These are phyloP conservation scores for Aspergillus nidulans DNA, from an alignment of 495 filamentous ascomycete species.

Conservation along the genomic window DNA sequence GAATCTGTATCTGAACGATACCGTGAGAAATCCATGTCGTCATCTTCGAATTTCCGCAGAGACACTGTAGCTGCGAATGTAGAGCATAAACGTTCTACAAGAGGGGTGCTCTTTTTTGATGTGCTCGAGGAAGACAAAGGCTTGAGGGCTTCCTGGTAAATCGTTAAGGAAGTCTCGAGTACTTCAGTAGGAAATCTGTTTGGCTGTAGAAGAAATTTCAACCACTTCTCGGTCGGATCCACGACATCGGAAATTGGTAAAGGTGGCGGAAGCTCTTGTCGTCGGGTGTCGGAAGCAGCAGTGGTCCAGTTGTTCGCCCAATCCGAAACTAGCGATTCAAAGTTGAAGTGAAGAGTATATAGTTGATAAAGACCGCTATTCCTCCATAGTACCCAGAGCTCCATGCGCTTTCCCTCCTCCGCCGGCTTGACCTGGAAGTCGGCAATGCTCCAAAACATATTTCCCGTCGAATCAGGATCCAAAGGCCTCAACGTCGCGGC, in stretches of 20 bases:
- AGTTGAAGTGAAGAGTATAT: conserved; percentile 57
- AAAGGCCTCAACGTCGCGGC: conserved; percentile 59
- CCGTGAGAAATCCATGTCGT: conserved; percentile 66
- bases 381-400: conserved; percentile 86
- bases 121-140: conserved; percentile 31
- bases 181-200: conserved; percentile 70
- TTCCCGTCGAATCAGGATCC: conserved; percentile 61
- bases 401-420: conserved; percentile 48
- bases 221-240: conserved; percentile 48
- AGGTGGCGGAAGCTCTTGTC: conserved; percentile 48
- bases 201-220: conserved; percentile 70
- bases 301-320: conserved; percentile 73
- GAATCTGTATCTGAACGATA: conserved; percentile 66
- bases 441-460: conserved; percentile 80
- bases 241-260: conserved; percentile 57
- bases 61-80: conserved; percentile 61
- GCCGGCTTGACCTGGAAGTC: conserved; percentile 68
- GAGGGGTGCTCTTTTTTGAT: conserved; percentile 44
- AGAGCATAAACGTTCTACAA: conserved; percentile 65
- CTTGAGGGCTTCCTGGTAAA: conserved; percentile 62
- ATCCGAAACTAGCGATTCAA: conserved; percentile 44
- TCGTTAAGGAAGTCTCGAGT: conserved; percentile 73
- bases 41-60: conserved; percentile 53
- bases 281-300: conserved; percentile 59
- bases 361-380: conserved; percentile 73